Evolutionary conservation across 2,329 filamentous ascomycete species (phyloP), one percentile per base, ranked within the genome.

Genomic region (Alternaria incomplexa): DNA sequence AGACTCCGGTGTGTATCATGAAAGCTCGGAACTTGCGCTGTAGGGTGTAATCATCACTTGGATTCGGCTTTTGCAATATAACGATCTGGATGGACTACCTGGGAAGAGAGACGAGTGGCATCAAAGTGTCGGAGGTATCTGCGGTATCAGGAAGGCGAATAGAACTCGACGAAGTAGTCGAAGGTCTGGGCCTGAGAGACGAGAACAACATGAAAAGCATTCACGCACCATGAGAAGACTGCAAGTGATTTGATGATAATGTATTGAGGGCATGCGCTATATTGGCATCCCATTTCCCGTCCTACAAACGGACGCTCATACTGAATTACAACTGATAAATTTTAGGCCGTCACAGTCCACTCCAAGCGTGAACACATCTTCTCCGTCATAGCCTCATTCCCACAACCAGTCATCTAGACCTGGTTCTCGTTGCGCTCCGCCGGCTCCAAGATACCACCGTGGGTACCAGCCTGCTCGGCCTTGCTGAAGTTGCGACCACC

Each of bases 401-500:
- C 13, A 8, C 17, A 15, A 52, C 20, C 48, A n/a, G 9, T 3
- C 30, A 25, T 54, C 32, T 68, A 73, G 6, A 73, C 71, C 48
- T 72, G 69, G 22, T 63, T 55, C 62, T 74, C 71, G 22, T 69
- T 68, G 32, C 70, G 66, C 63, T 74, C 71, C 5, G 70, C 69
- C 6, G 70, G 69, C 60, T 73, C 71, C 44, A 74, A 60, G 9
- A 74, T 61, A 45, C 71, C 71, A 28, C 54, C 61, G 9, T 54
- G 62, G 9, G 50, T 58, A 40, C 63, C 64, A 17, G 70, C 72
- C 63, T 77, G 75, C 57, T 76, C 73, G 23, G 74, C 71, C 69
- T 79, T 79, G 63, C 71, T 73, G 56, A 75, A 77, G 25, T 67
- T 75, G 20, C 77, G 68, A 22, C 73, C 77, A 20, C 76, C 77